A percentile compares a stretch with the other conserved stretches of the same genome.
phyloP scores from a whole-genome alignment of 371 early-diverging fungal genomes.

The Mucor plumbeus region DNA sequence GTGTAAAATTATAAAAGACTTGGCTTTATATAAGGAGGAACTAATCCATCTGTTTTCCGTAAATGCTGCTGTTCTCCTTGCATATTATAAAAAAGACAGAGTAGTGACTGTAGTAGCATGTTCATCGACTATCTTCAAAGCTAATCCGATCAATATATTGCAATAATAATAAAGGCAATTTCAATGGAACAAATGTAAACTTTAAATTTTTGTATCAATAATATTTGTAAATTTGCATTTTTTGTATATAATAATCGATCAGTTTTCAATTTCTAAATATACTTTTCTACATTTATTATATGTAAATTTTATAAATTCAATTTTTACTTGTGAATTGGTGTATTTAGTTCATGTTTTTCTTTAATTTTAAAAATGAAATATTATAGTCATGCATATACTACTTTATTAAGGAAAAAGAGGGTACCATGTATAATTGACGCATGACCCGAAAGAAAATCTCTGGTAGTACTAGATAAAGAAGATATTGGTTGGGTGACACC shows the following conservation, averaged over 20 bases:
- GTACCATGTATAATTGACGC: constrained; percentile 12
- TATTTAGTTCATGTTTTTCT: neutral
- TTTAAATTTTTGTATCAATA: constrained; percentile 19
- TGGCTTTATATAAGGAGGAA: neutral
- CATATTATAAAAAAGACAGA: neutral
- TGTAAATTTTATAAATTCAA: neutral
- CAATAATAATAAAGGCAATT: neutral
- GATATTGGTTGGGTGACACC: constrained; percentile 23
- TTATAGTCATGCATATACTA: constrained; percentile 5
- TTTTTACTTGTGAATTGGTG: neutral
- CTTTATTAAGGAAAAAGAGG: constrained; percentile 4
- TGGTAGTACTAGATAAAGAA: constrained; percentile 20
- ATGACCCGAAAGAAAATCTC: constrained; percentile 18
- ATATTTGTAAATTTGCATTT: constrained; percentile 4
- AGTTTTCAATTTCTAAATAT: too few relatives aligned
- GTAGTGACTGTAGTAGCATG: constrained; percentile 4
- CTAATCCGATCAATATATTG: neutral
- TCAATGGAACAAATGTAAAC: constrained; percentile 23
- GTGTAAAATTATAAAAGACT: neutral
- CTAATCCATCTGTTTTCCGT: neutral
- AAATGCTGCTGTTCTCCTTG: neutral
- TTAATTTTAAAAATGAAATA: neutral
- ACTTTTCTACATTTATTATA: neutral
- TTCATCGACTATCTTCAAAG: neutral
- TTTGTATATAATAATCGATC: too few relatives aligned